Conservation (phyloP, 2,329 filamentous ascomycete genomes). For the Ophiostoma australiae region DNA sequence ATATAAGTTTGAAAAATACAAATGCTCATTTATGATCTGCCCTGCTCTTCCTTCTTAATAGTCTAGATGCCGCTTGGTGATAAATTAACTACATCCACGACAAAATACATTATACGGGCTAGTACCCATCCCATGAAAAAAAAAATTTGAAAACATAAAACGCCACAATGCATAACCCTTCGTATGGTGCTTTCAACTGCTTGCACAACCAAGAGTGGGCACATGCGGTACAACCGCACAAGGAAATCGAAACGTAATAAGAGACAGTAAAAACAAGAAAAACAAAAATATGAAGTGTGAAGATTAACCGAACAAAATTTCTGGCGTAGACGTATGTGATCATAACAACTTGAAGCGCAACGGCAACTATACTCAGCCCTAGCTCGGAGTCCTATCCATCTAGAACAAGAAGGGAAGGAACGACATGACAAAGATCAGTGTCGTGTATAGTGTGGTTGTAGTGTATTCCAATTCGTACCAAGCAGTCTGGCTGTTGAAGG, state of each 20-base stretch:
- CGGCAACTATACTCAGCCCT: neutral
- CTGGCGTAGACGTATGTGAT: neutral
- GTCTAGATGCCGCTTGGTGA: neutral
- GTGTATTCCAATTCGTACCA: conserved; percentile 53
- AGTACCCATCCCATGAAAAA: neutral
- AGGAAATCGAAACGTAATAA: neutral
- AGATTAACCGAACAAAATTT: neutral
- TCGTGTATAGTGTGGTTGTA: conserved; percentile 47
- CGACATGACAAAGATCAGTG: conserved; percentile 43
- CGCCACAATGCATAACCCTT: conserved; percentile 15
- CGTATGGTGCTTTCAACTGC: neutral
- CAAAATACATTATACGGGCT: conserved; percentile 1
- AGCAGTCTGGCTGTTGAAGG: conserved; percentile 42
- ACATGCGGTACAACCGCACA: neutral
- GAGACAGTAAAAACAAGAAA: neutral
- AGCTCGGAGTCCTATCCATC: neutral
- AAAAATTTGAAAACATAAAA: neutral
- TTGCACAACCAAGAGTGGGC: neutral
- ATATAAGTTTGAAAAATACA: neutral
- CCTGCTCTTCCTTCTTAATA: neutral
- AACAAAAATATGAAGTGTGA: neutral
- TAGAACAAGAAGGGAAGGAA: conserved; percentile 24
- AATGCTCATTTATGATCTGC: neutral
- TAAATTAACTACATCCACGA: neutral
- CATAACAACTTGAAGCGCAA: neutral